A percentile compares a stretch with the other conserved stretches of the same genome.
phyloP scores from a whole-genome alignment of 495 filamentous ascomycete species.

The Clohesyomyces aquaticus region DNA sequence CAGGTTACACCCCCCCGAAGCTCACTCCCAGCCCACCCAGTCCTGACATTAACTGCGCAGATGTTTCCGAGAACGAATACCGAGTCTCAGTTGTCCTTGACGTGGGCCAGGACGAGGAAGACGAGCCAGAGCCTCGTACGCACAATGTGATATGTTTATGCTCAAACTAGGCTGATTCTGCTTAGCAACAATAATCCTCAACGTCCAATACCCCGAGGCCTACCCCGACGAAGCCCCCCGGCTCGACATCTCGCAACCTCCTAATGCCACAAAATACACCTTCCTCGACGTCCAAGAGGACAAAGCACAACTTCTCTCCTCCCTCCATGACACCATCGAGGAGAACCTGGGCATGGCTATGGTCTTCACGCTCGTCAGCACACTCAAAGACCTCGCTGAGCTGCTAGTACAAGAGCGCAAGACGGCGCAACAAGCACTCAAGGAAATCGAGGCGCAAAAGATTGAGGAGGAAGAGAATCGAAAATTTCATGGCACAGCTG shows the following conservation, averaged over 20 bases:
- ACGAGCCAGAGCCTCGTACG: slow-evolving; percentile 57
- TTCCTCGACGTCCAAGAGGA: slow-evolving; percentile 69
- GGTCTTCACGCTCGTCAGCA: slow-evolving; percentile 87
- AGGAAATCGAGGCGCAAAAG: slow-evolving; percentile 67
- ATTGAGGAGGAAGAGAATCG: slow-evolving; percentile 90
- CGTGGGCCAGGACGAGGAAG: slow-evolving; percentile 62
- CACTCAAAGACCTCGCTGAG: slow-evolving; percentile 87
- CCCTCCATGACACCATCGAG: slow-evolving; percentile 70
- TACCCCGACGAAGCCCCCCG: slow-evolving; percentile 86
- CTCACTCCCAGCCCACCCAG: background rate
- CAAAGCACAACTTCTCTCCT: slow-evolving; percentile 68
- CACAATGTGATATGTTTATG: background rate
- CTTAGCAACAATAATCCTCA: slow-evolving; percentile 69
- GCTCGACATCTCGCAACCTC: slow-evolving; percentile 73
- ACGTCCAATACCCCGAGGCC: slow-evolving; percentile 79
- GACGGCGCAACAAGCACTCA: slow-evolving; percentile 60
- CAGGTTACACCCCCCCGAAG: slow-evolving; percentile 58
- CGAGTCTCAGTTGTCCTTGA: slow-evolving; percentile 82
- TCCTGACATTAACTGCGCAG: slow-evolving; percentile 50
- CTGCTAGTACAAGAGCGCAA: slow-evolving; percentile 72
- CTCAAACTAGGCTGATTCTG: slow-evolving; percentile 35
- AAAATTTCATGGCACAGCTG: slow-evolving; percentile 91
- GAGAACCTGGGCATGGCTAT: slow-evolving; percentile 98
- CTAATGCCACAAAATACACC: slow-evolving; percentile 67
- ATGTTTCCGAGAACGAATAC: slow-evolving; percentile 84